Evolutionary conservation across 2,329 filamentous ascomycete species (phyloP), one percentile per base, ranked within the genome.

Genomic region (Westerdykella aurantiaca): DNA sequence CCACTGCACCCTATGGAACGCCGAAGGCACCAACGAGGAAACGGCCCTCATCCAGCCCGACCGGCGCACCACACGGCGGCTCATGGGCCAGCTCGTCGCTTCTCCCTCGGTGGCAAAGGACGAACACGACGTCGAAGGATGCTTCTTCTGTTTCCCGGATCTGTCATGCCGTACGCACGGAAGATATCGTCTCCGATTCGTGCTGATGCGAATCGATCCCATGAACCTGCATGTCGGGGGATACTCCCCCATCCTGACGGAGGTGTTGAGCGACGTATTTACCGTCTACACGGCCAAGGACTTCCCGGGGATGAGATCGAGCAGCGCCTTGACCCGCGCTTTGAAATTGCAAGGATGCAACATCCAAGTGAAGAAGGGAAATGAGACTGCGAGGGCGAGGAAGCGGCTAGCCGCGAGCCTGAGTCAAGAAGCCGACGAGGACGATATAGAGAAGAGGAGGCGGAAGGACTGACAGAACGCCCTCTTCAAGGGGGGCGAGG

Each of bases 121-220:
- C 60, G 86, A 91, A 57, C 74, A 81, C 42, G 80, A 81, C 42
- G 68, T 79, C 17, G 83, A 88, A 50, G 86, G 87, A 1, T 88
- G 84, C 58, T 93, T 91, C 72, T 93, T 91, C 66, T 88, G 85
- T 62, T 93, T 93, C 61, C 84, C 86, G 0, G 87, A 93, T 60
- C 73, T 93, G 16, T 89, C 85, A 4, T 88, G 86, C 61, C 79
- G 87, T 29, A 89, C 84, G 0, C 82, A 86, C 1, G 87, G 87
- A 16, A 73, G 73, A n/a, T 93, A 86, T 64, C 76, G 85, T 14
- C 75, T 93, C 43, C 81, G 80, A 38, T 91, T 93, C 63, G 80
- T 80, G 31, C 73, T 91, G 17, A 80, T 89, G 58, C 78, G 85
- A 47, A 77, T 91, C 34, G 81, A 89, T 51, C 81, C 82, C 2